Evolutionary conservation across 2,329 filamentous ascomycete species (phyloP), one percentile per base, ranked within the genome.

Genomic region (Cladosporium sp.): DNA sequence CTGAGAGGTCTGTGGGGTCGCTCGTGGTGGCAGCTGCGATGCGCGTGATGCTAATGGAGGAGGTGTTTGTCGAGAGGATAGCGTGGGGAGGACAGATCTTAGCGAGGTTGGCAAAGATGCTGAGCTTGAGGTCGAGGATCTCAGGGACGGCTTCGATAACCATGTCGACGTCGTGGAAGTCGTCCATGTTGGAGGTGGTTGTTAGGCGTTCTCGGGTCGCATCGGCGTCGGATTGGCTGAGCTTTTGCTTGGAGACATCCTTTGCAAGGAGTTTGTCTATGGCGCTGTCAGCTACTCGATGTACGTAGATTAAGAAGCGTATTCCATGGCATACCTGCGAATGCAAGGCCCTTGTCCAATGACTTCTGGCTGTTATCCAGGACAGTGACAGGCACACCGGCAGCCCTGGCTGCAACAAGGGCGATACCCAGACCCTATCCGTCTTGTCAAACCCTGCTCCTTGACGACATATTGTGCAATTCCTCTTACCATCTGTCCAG

Each of bases 11-110:
- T 21, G 82, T 94, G 0, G 92, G 90, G 75, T 96, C 88, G 29
- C 88, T 90, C 0, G 94, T 94, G 2, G 77, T 78, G 11, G 93
- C 88, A 3, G 95, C 93, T 23, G 95, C 95, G 73, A 99, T 97
- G 75, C 90, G 91, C 52, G 95, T 99, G 78, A 99, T 97, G 67
- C 92, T 94, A 77, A 99, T 99, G 68, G 93, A 97, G n/a, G 93
- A 97, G 7, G 95, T 99, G 82, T 99, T 99, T 68, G 95, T 99
- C 5, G 95, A 94, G 40, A 99, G 86, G 72, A 99, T 91, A 66
- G 95, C 88, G 76, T 98, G 92, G 62, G 89, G 83, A 12, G 92
- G 89, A 71, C 91, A 93, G 71, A 96, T 88, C 72, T 91, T 82
- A 7, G 93, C 93, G 12, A 99, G 85, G 74, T 90, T 85, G 69